phyloP scores from a whole-genome alignment of 163 green algal species.

The Chlamydomonas reinhardtii region DNA sequence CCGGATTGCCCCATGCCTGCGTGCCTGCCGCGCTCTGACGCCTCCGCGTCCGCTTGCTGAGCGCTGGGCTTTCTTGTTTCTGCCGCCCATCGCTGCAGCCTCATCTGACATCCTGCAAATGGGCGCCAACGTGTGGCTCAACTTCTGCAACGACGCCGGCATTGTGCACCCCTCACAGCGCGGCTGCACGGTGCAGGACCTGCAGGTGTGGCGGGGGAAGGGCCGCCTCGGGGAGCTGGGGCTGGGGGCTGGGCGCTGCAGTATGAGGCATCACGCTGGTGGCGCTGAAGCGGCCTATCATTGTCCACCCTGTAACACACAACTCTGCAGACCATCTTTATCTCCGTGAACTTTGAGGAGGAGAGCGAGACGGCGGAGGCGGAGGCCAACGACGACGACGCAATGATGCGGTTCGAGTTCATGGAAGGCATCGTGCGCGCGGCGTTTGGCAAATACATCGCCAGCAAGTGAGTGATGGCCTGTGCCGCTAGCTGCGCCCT shows the following conservation, averaged over 20 bases:
- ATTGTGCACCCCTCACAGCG: constrained; percentile 53
- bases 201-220: constrained; percentile 18
- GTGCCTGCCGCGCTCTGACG: too few relatives aligned
- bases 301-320: too few relatives aligned
- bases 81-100: not conserved
- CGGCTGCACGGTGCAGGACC: constrained; percentile 45
- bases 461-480: constrained; percentile 22
- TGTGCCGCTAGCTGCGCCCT: too few relatives aligned
- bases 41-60: too few relatives aligned
- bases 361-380: constrained; percentile 55
- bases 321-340: constrained; percentile 56
- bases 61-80: too few relatives aligned
- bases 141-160: constrained; percentile 55
- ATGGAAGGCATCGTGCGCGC: constrained; percentile 64
- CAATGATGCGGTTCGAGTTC: constrained; percentile 72
- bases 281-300: too few relatives aligned
- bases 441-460: constrained; percentile 67
- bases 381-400: constrained; percentile 70
- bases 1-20: too few relatives aligned
- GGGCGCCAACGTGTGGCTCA: constrained; percentile 44
- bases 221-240: not conserved
- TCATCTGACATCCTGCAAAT: constrained; percentile 47
- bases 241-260: too few relatives aligned
- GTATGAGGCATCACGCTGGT: too few relatives aligned
- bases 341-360: constrained; percentile 71